Base-by-base conservation (phyloP, 2,329 filamentous ascomycete genomes). In the Fusarium stilboides region DNA sequence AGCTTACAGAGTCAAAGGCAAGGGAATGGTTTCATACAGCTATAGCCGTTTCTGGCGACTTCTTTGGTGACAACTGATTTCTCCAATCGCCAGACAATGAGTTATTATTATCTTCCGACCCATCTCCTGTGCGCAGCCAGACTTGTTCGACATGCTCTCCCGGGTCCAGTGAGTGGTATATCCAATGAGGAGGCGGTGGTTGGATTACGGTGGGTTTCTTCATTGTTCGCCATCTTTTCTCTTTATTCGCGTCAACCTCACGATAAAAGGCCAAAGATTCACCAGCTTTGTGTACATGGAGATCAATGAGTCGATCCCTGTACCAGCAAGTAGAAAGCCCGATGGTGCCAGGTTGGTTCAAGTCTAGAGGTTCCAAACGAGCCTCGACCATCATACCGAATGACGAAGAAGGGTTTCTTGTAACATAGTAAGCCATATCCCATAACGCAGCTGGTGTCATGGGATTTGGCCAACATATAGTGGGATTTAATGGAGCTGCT, bases 261-360 rank as follows among this genome's bases (percentile, higher is more conserved):
- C 20, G 45, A 15, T 67, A 64, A 47, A 70, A 68, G 6, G n/a
- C 20, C 5, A 60, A 24, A 17, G 28, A 37, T 34, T 64, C 67
- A 19, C 24, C 22, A 13, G 22, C n/a, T 15, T 45, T 54, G 33
- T 70, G 57, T 8, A 43, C 28, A 15, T 47, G 58, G 5, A 70
- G 33, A 13, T 57, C 42, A 8, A 68, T 6, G 13, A 65, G 40
- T 6, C 36, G 47, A 2, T 40, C 36, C 24, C 39, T 34, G 15
- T 40, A 24, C 67, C 67, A 70, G 19, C 62, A 70, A 8, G 43
- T 19, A 31, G 67, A 70, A 24, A 68, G 65, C 8, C 62, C 67
- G 8, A 31, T 45, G 15, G 33, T 68, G 4, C 17, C 20, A 15
- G 67, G 51, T 13, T 53, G 9, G 5, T 70, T 65, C 1, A 70